Percentiles rank a stretch among this genome's conserved stretches.
phyloP scores from a whole-genome alignment of 2,329 filamentous ascomycete genomes.

The Monosporascus sp. region DNA sequence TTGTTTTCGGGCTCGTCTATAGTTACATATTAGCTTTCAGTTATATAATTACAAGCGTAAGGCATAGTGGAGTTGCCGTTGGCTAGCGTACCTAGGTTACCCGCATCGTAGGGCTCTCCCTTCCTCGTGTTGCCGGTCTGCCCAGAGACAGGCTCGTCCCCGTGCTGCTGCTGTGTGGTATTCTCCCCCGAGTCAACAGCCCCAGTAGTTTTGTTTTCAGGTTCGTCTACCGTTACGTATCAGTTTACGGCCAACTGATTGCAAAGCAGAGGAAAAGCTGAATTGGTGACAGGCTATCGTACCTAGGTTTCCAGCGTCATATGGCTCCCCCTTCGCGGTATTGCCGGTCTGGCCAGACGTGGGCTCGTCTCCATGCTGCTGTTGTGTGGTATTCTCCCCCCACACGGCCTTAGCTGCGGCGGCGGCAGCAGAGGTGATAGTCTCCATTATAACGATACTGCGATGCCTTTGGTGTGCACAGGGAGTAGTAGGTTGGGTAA shows the following conservation, averaged over 20 bases:
- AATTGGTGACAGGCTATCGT: conserved; percentile 31
- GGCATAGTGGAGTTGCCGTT: conserved; percentile 8
- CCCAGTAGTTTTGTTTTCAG: conserved; percentile 10
- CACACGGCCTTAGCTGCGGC: conserved; percentile 44
- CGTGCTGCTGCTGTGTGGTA: conserved; percentile 27
- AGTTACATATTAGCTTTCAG: neutral
- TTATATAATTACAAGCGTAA: neutral
- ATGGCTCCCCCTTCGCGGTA: conserved; percentile 65
- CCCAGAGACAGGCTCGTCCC: conserved; percentile 67
- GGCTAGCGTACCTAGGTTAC: conserved; percentile 58
- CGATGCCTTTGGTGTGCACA: neutral
- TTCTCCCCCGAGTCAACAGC: conserved; percentile 29
- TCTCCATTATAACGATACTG: conserved; percentile 48
- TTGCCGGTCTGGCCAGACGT: conserved; percentile 65
- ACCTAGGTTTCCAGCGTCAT: conserved; percentile 71
- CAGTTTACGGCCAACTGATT: neutral
- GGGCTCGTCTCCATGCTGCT: conserved; percentile 54
- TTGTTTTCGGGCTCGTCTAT: conserved; percentile 8
- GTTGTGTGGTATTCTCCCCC: conserved; percentile 32
- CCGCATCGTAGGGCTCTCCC: conserved; percentile 72
- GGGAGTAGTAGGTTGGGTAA: neutral
- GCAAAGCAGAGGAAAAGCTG: neutral
- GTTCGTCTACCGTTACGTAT: neutral
- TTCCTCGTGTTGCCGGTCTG: conserved; percentile 59
- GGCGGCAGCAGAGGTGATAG: conserved; percentile 52